Base-by-base conservation (phyloP, 192 early-diverging fungal genomes). In the Coemansia sp. region DNA sequence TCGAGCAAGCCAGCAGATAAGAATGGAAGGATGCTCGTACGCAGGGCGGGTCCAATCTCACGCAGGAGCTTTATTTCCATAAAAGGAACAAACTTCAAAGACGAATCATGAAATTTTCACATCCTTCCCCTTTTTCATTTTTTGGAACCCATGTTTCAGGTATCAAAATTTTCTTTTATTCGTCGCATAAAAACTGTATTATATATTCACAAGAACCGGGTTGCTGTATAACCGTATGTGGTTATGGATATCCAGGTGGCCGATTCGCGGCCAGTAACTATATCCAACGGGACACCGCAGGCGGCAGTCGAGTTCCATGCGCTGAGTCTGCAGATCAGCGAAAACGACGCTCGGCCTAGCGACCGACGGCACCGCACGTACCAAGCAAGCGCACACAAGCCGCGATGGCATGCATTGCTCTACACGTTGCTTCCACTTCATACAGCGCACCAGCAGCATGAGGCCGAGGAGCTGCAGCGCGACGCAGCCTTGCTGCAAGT, bases 271-370 rank as follows among this genome's bases (percentile, higher is more conserved):
- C 35, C 55, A 19, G 29, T 21, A 37, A 37, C n/a, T 2, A 25
- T 54, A 25, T 41, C 52, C 19, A 23, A 43, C 9, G 54, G 19
- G 23, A 14, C 39, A 38, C 59, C 37, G 3, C 55, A 61, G 55
- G 49, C 74, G 38, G 73, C 79, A 3, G 62, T 67, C 22, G 79
- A 82, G 62, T 82, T 74, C 72, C 80, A 76, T 52, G 78, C 80
- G 39, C 68, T 82, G 8, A 74, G 71, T 49, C 62, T 78, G 57
- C 80, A 82, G 54, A 53, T 82, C 11, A 57, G 68, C 24, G 70
- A 74, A 19, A 49, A 15, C 48, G 48, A 21, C 19, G 2, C 7
- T 19, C 15, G n/a, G 19, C 19, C 15, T 5, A 49, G 8, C n/a
- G 41, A 21, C 37, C 24, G 53, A 11, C 49, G 25, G 11, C 64